Percentiles rank a stretch among this genome's conserved stretches.
Evolutionary conservation across 768 basidiomycete genomes (phyloP).

Genomic region (Vishniacozyma victoriae): DNA sequence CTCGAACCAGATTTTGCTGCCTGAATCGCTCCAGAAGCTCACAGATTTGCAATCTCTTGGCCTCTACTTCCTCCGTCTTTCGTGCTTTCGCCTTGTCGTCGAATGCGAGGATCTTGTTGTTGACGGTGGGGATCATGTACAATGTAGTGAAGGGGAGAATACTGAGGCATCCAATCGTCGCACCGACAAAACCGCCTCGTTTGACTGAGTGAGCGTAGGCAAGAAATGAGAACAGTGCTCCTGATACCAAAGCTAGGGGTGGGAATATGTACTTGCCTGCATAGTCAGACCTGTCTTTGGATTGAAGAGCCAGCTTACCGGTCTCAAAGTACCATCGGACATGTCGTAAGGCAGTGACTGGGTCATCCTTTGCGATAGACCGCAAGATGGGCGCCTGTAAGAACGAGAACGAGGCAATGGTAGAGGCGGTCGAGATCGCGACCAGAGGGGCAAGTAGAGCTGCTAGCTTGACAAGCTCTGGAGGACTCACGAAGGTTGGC

Average conservation of each 20-base stretch:
- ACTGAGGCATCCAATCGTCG: constrained; percentile 2
- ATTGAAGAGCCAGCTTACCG: too few relatives aligned
- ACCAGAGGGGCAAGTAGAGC: not conserved
- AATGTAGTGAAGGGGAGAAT: constrained; percentile 8
- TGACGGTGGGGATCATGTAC: constrained; percentile 4
- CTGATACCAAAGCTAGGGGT: not conserved
- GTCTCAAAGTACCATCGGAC: constrained; percentile 4
- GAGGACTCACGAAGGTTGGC: not conserved
- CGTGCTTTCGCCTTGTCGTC: constrained; percentile 3
- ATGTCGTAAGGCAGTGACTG: not conserved
- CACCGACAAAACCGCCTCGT: not conserved
- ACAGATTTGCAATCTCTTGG: constrained; percentile 1
- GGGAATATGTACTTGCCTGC: constrained; percentile 11
- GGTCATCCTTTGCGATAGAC: not conserved
- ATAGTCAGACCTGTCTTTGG: too few relatives aligned
- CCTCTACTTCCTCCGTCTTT: not conserved
- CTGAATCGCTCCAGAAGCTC: constrained; percentile 2
- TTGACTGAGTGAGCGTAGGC: constrained; percentile 2
- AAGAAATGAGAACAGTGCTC: not conserved
- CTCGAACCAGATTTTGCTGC: constrained; percentile 2
- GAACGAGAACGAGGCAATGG: constrained; percentile 3
- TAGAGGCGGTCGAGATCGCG: not conserved
- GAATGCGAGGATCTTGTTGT: constrained; percentile 3
- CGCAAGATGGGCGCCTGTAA: not conserved
- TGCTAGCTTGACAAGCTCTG: not conserved